Conservation (phyloP, 192 early-diverging fungal species). For the Gonapodya sp. region DNA sequence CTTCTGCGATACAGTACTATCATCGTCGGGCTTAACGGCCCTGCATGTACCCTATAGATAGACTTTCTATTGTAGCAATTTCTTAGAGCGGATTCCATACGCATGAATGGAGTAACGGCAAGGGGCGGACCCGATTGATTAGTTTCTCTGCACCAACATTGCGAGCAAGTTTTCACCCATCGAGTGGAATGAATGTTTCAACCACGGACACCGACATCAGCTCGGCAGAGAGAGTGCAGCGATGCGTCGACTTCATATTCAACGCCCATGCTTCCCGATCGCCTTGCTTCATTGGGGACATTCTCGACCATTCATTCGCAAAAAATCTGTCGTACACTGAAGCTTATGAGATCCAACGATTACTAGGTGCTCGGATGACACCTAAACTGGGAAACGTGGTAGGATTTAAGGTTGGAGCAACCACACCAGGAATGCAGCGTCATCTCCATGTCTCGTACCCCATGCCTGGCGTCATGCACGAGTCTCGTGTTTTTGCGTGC, state of each 20-base stretch:
- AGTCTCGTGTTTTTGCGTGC: not conserved
- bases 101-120: no score
- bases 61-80: no score
- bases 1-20: no score
- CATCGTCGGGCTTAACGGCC: no score
- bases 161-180: no score
- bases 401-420: not conserved
- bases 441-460: slow-evolving; percentile 7
- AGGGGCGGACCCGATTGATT: no score
- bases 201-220: no score
- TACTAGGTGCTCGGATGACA: not conserved
- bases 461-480: slow-evolving; percentile 7
- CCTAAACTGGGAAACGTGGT: not conserved
- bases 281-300: slow-evolving; percentile 6
- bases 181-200: no score
- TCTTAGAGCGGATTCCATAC: no score
- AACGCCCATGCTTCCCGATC: not conserved
- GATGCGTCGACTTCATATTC: not conserved
- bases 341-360: slow-evolving; percentile 1
- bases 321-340: not conserved
- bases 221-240: no score
- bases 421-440: slow-evolving; percentile 5
- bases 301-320: not conserved
- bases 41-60: no score
- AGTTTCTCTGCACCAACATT: no score